These are phyloP conservation scores for Populus simonii DNA, from an alignment of 345 rosid genomes.

Conservation along the genomic window DNA sequence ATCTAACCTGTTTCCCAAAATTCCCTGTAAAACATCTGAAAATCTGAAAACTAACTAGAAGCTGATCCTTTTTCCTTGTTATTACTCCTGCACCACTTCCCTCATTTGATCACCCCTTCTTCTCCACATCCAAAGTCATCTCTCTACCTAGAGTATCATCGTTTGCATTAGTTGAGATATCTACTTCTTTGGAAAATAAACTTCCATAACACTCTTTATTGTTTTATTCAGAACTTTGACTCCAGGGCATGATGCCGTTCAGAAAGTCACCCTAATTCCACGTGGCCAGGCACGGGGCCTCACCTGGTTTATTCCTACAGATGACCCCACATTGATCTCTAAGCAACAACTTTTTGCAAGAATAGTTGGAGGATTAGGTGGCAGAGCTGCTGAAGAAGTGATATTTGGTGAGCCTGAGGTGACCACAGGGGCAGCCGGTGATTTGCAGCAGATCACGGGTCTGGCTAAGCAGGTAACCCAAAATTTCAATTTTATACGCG, in stretches of 20 bases:
- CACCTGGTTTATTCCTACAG: slow-evolving; percentile 95
- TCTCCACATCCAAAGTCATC: neutral
- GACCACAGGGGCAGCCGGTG: slow-evolving; percentile 97
- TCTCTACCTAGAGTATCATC: neutral
- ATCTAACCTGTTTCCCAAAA: neutral
- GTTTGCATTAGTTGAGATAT: neutral
- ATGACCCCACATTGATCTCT: slow-evolving; percentile 90
- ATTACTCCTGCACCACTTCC: neutral
- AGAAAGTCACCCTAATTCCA: slow-evolving; percentile 86
- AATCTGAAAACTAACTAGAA: neutral
- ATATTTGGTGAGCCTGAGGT: slow-evolving; percentile 96
- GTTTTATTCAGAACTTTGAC: slow-evolving; percentile 69
- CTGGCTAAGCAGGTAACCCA: slow-evolving; percentile 77
- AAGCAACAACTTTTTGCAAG: slow-evolving; percentile 97
- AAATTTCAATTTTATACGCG: neutral
- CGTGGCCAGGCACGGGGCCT: slow-evolving; percentile 98
- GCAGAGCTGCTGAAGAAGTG: slow-evolving; percentile 94
- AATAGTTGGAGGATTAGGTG: slow-evolving; percentile 97
- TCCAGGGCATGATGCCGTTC: slow-evolving; percentile 93
- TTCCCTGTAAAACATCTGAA: neutral
- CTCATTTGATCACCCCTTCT: neutral
- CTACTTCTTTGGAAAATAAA: neutral
- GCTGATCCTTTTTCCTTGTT: neutral
- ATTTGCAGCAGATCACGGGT: slow-evolving; percentile 93
- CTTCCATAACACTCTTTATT: neutral